phyloP scores from a whole-genome alignment of 2,329 filamentous ascomycete genomes.

The Elsinoe fawcettii region DNA sequence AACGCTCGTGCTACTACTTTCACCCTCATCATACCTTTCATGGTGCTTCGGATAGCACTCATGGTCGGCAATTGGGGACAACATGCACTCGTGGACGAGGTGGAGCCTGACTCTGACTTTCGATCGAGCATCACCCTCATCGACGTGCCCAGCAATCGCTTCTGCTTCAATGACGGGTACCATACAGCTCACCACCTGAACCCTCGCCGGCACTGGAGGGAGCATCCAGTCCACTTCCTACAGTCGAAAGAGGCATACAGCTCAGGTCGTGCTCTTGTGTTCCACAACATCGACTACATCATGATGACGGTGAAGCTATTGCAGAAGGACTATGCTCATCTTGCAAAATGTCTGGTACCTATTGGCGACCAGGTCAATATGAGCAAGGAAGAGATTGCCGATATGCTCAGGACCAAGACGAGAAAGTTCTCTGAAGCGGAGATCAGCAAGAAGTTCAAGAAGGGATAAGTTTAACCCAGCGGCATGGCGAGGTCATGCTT shows the following conservation, averaged over 20 bases:
- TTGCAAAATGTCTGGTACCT: constrained; percentile 65
- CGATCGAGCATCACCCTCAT: constrained; percentile 72
- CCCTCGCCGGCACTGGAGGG: constrained; percentile 70
- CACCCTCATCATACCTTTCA: constrained; percentile 58
- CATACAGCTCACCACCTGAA: constrained; percentile 77
- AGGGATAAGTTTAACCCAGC: too few relatives aligned
- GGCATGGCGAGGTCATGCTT: too few relatives aligned
- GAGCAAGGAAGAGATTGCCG: constrained; percentile 55
- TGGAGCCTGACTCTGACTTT: constrained; percentile 69
- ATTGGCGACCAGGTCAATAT: constrained; percentile 64
- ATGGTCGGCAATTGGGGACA: constrained; percentile 85
- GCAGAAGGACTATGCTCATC: constrained; percentile 60
- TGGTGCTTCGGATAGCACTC: constrained; percentile 59
- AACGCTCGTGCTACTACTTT: constrained; percentile 54
- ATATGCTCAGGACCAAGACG: constrained; percentile 59
- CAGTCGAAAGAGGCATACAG: constrained; percentile 60
- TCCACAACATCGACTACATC: constrained; percentile 74
- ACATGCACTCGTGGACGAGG: constrained; percentile 69
- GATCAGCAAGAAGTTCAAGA: constrained; percentile 49
- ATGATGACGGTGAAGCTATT: constrained; percentile 64
- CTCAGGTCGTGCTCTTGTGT: constrained; percentile 61
- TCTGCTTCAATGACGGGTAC: constrained; percentile 77
- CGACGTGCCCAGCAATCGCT: constrained; percentile 70
- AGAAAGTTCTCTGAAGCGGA: constrained; percentile 57
- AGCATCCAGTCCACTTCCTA: constrained; percentile 67